phyloP scores from a whole-genome alignment of 108 stramenopile genomes.

The Skeletonema grethae region DNA sequence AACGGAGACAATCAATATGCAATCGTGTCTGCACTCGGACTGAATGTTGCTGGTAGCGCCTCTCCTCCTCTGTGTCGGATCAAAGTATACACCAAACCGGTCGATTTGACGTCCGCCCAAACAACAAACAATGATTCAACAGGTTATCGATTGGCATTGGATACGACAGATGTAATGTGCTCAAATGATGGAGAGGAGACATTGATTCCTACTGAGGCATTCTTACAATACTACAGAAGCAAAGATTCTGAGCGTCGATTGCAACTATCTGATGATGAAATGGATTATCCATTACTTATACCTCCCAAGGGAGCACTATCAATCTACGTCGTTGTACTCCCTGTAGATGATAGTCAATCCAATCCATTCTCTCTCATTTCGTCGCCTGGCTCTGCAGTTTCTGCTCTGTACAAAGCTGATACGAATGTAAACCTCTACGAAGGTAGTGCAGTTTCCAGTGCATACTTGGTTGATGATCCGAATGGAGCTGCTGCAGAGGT shows the following conservation, averaged over 20 bases:
- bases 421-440: conserved; percentile 6
- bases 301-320: conserved; percentile 8
- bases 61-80: neutral
- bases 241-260: neutral
- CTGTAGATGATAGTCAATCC: neutral
- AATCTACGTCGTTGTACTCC: conserved; percentile 5
- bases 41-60: neutral
- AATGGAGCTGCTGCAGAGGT: conserved; percentile 15
- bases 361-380: conserved; percentile 12
- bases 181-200: neutral
- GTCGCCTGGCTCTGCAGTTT: neutral
- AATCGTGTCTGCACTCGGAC: neutral
- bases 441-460: conserved; percentile 14
- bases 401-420: conserved; percentile 5
- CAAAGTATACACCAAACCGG: neutral
- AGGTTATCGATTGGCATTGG: conserved; percentile 3
- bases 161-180: neutral
- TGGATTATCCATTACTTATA: conserved; percentile 16
- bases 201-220: conserved; percentile 1
- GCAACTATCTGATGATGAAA: conserved; percentile 7
- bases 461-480: conserved; percentile 12
- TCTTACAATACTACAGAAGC: neutral
- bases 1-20: neutral
- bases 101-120: neutral
- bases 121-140: neutral